A percentile compares a stretch with the other conserved stretches of the same genome.
Conservation (phyloP, 2,329 filamentous ascomycete genomes). For the Zymoseptoria passerinii region DNA sequence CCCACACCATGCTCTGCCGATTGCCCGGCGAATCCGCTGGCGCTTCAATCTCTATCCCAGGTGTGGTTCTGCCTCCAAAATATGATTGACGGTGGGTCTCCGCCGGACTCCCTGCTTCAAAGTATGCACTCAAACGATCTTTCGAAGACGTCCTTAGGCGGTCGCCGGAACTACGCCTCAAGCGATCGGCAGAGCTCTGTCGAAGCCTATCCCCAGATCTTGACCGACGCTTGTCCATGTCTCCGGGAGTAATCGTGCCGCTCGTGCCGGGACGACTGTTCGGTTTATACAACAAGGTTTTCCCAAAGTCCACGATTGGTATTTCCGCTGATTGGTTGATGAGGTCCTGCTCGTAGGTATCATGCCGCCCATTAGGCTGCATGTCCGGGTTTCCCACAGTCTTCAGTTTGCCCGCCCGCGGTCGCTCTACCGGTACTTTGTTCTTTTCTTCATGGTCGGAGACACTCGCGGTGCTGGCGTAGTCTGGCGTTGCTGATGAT, state of each 20-base stretch:
- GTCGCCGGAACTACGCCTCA: slow-evolving; percentile 4
- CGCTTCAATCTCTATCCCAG: slow-evolving; percentile 23
- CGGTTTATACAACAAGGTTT: slow-evolving; percentile 62
- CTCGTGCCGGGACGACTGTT: slow-evolving; percentile 47
- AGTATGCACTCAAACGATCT: slow-evolving; percentile 13
- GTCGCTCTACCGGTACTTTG: slow-evolving; percentile 48
- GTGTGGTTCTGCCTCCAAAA: slow-evolving; percentile 25
- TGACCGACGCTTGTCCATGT: slow-evolving; percentile 18
- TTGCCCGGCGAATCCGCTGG: slow-evolving; percentile 35
- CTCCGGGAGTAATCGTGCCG: slow-evolving; percentile 41
- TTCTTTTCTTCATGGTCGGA: slow-evolving; percentile 39
- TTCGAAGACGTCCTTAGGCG: background rate
- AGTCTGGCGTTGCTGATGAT: slow-evolving; percentile 59
- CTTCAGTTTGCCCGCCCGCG: slow-evolving; percentile 70
- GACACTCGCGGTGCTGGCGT: slow-evolving; percentile 56
- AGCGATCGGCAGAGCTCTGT: slow-evolving; percentile 16
- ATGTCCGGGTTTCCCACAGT: slow-evolving; percentile 56
- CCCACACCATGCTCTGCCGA: slow-evolving; percentile 67
- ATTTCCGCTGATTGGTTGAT: slow-evolving; percentile 46
- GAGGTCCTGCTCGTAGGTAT: slow-evolving; percentile 29
- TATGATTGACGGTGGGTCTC: slow-evolving; percentile 27
- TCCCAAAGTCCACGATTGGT: slow-evolving; percentile 76
- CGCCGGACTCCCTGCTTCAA: slow-evolving; percentile 16
- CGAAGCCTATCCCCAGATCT: slow-evolving; percentile 22
- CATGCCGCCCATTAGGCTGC: slow-evolving; percentile 26